Evolutionary conservation across 805 yeast species (phyloP).

Genomic region (Myxozyma nipponensis): DNA sequence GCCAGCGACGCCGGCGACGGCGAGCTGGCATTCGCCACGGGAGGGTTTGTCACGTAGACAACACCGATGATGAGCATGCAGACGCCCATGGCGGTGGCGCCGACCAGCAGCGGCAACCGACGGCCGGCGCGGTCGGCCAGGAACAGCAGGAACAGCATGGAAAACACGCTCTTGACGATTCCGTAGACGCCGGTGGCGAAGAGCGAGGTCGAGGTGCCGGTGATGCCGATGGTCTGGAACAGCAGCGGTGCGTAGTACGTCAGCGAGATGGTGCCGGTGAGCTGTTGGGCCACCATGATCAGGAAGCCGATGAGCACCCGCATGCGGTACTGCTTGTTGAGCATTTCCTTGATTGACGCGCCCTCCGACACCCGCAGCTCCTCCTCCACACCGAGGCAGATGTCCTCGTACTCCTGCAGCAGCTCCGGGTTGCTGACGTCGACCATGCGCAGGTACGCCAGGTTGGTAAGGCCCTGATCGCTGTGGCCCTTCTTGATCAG

Average conservation of each 20-base stretch:
- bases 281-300: conserved; percentile 29
- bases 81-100: conserved; percentile 27
- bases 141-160: conserved; percentile 29
- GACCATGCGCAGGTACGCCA: conserved; percentile 42
- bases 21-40: background rate
- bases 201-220: conserved; percentile 36
- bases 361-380: conserved; percentile 16
- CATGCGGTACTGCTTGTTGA: conserved; percentile 6
- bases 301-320: conserved; percentile 18
- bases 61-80: conserved; percentile 29
- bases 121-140: conserved; percentile 31
- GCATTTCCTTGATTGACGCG: conserved; percentile 10
- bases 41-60: conserved; percentile 13
- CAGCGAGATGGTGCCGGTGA: conserved; percentile 46
- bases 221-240: conserved; percentile 46
- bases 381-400: conserved; percentile 12
- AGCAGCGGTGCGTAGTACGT: conserved; percentile 47
- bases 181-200: conserved; percentile 29
- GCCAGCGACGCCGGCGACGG: conserved; percentile 13
- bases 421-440: conserved; percentile 42
- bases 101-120: conserved; percentile 27
- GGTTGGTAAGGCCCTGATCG: conserved; percentile 50
- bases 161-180: conserved; percentile 21
- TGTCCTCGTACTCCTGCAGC: conserved; percentile 40
- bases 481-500: conserved; percentile 53